Evolutionary conservation across 2,329 filamentous ascomycete genomes (phyloP).

Genomic region (Dissoconium aciculare): DNA sequence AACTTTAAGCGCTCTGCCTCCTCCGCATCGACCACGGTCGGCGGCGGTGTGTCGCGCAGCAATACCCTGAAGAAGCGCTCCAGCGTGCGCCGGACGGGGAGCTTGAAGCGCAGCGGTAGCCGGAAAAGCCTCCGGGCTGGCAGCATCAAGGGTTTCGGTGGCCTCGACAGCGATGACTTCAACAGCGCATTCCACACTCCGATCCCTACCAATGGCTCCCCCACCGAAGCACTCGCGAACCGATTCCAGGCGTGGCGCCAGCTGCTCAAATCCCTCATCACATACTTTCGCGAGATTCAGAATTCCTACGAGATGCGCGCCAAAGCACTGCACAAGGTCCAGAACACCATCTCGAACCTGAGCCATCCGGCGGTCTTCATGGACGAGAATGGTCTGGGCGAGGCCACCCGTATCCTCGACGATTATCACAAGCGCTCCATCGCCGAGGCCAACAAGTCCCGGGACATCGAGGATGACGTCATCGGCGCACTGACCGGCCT

Average conservation of each 20-base stretch:
- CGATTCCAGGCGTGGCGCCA: slow-evolving; percentile 95
- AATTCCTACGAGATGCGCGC: slow-evolving; percentile 72
- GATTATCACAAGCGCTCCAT: slow-evolving; percentile 71
- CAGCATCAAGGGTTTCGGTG: slow-evolving; percentile 65
- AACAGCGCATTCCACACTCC: slow-evolving; percentile 83
- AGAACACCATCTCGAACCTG: slow-evolving; percentile 71
- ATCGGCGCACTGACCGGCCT: slow-evolving; percentile 75
- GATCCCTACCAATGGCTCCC: slow-evolving; percentile 71
- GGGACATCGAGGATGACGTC: slow-evolving; percentile 81
- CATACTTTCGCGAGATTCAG: slow-evolving; percentile 87
- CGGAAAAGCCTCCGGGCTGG: slow-evolving; percentile 69
- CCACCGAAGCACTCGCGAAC: slow-evolving; percentile 73
- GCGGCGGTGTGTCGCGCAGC: slow-evolving; percentile 37
- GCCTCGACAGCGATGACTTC: slow-evolving; percentile 50
- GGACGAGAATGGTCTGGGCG: slow-evolving; percentile 66
- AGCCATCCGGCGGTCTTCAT: slow-evolving; percentile 62
- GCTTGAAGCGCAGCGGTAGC: slow-evolving; percentile 66
- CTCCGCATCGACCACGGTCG: slow-evolving; percentile 32
- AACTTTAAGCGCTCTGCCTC: slow-evolving; percentile 43
- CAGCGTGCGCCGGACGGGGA: slow-evolving; percentile 58
- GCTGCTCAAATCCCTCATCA: slow-evolving; percentile 82
- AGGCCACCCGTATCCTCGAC: slow-evolving; percentile 67
- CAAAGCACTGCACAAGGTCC: slow-evolving; percentile 69
- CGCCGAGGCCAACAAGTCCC: slow-evolving; percentile 70
- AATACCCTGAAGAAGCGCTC: slow-evolving; percentile 82